Percentiles rank a stretch among this genome's conserved stretches.
Conservation (phyloP, 495 filamentous ascomycete genomes). For the Penicillium subrubescens region DNA sequence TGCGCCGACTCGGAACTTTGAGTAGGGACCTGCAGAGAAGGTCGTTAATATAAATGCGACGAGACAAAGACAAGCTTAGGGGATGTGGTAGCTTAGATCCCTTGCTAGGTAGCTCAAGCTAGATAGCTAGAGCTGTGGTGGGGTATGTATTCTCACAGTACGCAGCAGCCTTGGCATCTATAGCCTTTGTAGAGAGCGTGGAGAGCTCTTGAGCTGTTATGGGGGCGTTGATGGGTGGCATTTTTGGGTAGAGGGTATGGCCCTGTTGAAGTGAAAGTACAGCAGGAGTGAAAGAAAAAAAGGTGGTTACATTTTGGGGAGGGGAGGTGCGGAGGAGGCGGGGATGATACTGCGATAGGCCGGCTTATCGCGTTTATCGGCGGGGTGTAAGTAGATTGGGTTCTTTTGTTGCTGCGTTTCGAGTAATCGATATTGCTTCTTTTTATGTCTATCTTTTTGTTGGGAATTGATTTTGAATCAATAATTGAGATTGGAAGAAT, state of each 20-base stretch:
- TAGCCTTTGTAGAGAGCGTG: conserved; percentile 58
- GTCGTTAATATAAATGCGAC: not conserved
- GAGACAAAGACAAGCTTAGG: not conserved
- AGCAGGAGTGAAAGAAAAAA: not conserved
- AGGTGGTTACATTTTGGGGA: not conserved
- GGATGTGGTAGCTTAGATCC: too few species aligned
- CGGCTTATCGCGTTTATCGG: conserved; percentile 2
- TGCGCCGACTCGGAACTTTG: conserved; percentile 87
- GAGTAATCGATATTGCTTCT: too few species aligned
- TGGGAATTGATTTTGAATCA: too few species aligned
- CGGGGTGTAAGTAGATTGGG: not conserved
- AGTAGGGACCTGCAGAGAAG: conserved; percentile 79
- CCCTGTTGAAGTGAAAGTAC: not conserved
- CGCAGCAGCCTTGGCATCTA: conserved; percentile 69
- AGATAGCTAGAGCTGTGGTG: not conserved
- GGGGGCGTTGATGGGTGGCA: conserved; percentile 2
- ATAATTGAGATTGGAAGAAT: too few species aligned
- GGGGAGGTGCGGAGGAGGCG: not conserved
- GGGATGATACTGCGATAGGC: not conserved
- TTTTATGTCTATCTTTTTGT: too few species aligned
- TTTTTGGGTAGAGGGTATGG: not conserved
- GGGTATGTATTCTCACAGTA: conserved; percentile 60
- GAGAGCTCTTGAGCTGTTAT: conserved; percentile 55
- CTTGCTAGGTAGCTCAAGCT: too few species aligned
- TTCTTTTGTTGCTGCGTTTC: not conserved